Evolutionary conservation across 2,329 filamentous ascomycete species (phyloP), one percentile per base, ranked within the genome.

Genomic region (Amphichorda felina): DNA sequence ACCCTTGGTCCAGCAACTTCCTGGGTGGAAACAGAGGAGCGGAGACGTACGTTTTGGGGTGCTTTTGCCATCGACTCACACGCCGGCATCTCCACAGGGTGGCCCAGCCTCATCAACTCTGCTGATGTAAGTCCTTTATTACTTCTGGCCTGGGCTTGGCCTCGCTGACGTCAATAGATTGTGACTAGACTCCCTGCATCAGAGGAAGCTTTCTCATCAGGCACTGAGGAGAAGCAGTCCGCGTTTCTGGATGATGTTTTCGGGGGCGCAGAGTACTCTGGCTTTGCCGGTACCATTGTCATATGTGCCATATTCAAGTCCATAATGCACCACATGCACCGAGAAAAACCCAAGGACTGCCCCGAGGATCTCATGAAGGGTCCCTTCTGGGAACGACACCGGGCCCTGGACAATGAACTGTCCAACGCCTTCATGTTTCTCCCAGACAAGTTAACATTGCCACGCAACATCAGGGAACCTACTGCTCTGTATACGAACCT

Each of bases 71-170:
- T 83, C 29, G 88, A 95, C 53, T 73, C 83, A 18, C 93, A 93
- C 57, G 80, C 84, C 3, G 86, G 82, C 47, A 83, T 94, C 35
- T 86, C 85, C 10, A 94, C 87, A 4, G 88, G 88, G 3, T 95
- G 88, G 88, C 85, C 88, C 0, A 80, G 84, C 63, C 63, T 78
- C 18, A 77, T 94, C 29, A 79, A 93, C 42, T 71, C 84, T 39
- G 65, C 66, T 50, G 84, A 94, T 42, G 72, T 70, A 45, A 46
- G 57, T 45, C 14, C 27, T 11, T n/a, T 27, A n/a, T n/a, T n/a
- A n/a, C 11, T 7, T 9, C 10, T n/a, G 5, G 11, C 26, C 13
- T 17, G 27, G 14, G 5, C n/a, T 11, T 25, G 7, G n/a, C 6
- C 27, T 15, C 21, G 8, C 43, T 48, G 35, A 50, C 39, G 14